These are phyloP conservation scores for Pichia sp. DNA, from an alignment of 1,139 yeast genomes.

Conservation along the genomic window DNA sequence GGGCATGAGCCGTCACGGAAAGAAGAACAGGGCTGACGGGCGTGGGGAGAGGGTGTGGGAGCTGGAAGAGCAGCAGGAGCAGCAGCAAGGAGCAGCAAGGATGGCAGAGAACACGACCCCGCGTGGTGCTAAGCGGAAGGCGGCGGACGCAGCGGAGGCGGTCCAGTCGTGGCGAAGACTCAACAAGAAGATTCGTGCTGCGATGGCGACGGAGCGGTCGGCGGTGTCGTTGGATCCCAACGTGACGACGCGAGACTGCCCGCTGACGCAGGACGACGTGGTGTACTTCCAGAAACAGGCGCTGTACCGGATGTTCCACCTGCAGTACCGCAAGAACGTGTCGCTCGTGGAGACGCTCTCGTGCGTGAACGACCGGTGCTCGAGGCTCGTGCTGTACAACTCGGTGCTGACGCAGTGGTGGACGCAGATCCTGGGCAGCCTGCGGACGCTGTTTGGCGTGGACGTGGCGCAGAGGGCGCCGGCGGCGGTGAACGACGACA, in stretches of 20 bases:
- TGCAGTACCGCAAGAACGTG: conserved; percentile 53
- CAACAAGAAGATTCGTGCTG: background rate
- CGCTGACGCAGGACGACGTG: conserved; percentile 73
- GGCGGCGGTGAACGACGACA: conserved; percentile 14
- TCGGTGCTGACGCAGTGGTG: conserved; percentile 56
- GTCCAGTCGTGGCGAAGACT: background rate
- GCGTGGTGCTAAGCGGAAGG: background rate
- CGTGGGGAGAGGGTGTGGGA: too few relatives aligned
- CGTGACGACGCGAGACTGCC: conserved; percentile 48
- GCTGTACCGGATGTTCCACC: conserved; percentile 71
- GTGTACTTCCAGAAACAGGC: conserved; percentile 91
- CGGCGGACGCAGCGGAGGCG: background rate
- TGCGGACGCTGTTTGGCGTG: conserved; percentile 20
- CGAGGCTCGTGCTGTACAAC: conserved; percentile 38
- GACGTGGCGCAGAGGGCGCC: background rate
- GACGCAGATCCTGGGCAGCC: conserved; percentile 38
- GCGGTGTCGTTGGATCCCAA: conserved; percentile 35
- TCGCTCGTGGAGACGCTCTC: conserved; percentile 40
- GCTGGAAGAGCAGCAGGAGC: too few relatives aligned
- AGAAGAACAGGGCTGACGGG: too few relatives aligned
- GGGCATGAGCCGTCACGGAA: background rate
- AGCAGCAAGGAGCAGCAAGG: background rate
- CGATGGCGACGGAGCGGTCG: conserved; percentile 22
- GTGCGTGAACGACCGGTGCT: conserved; percentile 36
- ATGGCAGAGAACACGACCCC: background rate